Conservation (phyloP, 2,329 filamentous ascomycete genomes). For the Hyphodiscus sp. region DNA sequence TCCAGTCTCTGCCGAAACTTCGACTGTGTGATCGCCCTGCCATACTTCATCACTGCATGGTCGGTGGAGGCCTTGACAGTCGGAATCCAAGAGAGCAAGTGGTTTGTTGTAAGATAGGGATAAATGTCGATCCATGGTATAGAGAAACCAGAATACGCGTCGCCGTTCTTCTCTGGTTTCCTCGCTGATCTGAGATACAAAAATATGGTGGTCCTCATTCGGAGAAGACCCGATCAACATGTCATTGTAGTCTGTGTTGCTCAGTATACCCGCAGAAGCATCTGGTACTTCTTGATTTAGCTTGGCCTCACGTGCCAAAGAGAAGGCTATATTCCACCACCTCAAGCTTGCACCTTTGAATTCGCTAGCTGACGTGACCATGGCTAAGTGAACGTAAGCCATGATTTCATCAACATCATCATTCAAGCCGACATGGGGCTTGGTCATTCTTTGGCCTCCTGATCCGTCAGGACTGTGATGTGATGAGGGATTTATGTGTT, state of each 20-base stretch:
- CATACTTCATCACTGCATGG: neutral
- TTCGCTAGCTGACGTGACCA: neutral
- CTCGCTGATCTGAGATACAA: neutral
- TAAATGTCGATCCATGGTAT: neutral
- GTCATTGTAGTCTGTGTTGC: neutral
- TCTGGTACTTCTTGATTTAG: neutral
- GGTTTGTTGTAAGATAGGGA: neutral
- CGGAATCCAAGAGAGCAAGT: neutral
- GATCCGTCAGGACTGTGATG: too few relatives aligned
- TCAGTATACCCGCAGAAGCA: neutral
- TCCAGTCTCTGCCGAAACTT: too few relatives aligned
- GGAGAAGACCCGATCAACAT: neutral
- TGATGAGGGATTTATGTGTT: too few relatives aligned
- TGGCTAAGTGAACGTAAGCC: neutral
- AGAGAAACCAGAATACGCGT: neutral
- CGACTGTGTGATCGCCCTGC: neutral
- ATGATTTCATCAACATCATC: neutral
- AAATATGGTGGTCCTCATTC: neutral
- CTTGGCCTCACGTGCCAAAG: neutral
- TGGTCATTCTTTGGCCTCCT: too few relatives aligned
- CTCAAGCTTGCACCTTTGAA: neutral
- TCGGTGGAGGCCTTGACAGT: neutral
- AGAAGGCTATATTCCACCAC: neutral
- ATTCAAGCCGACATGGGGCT: too few relatives aligned
- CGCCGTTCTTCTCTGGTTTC: neutral